Evolutionary conservation across 2,329 filamentous ascomycete genomes (phyloP).

Genomic region (Xylaria sp.): DNA sequence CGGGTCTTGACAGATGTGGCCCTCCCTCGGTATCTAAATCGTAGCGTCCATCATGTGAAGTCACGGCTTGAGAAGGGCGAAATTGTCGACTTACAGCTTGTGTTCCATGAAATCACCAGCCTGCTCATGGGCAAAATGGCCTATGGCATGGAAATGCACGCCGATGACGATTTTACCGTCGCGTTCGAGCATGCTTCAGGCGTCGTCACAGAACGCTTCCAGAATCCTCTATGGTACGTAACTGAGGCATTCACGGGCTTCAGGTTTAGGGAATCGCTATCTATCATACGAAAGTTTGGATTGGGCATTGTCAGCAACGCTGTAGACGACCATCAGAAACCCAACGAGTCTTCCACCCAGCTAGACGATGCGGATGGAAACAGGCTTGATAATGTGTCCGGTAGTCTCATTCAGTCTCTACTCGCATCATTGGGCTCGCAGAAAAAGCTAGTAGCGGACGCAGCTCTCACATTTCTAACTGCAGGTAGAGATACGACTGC

Average conservation of each 20-base stretch:
- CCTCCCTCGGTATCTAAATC: constrained; percentile 64
- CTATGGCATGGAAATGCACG: constrained; percentile 75
- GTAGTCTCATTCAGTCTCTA: constrained; percentile 69
- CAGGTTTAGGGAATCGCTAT: constrained; percentile 61
- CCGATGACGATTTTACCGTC: constrained; percentile 67
- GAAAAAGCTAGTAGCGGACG: constrained; percentile 68
- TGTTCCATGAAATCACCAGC: constrained; percentile 73
- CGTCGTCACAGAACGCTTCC: constrained; percentile 69
- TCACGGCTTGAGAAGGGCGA: constrained; percentile 43
- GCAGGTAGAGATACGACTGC: constrained; percentile 73
- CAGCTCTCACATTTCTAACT: constrained; percentile 73
- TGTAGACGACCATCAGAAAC: constrained; percentile 32
- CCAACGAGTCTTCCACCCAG: background rate
- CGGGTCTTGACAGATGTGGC: constrained; percentile 66
- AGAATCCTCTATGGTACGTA: constrained; percentile 71
- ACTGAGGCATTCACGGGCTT: constrained; percentile 65
- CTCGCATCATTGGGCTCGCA: constrained; percentile 64
- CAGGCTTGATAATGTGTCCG: constrained; percentile 31
- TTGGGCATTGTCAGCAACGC: constrained; percentile 66
- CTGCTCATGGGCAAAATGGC: constrained; percentile 75
- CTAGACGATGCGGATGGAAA: constrained; percentile 26
- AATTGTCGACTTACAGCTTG: constrained; percentile 66
- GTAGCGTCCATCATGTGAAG: constrained; percentile 56
- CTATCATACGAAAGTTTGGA: constrained; percentile 66
- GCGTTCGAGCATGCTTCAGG: constrained; percentile 73